These are phyloP conservation scores for Solanum pimpinellifolium DNA, from an alignment of 257 asterid species.

Conservation along the genomic window DNA sequence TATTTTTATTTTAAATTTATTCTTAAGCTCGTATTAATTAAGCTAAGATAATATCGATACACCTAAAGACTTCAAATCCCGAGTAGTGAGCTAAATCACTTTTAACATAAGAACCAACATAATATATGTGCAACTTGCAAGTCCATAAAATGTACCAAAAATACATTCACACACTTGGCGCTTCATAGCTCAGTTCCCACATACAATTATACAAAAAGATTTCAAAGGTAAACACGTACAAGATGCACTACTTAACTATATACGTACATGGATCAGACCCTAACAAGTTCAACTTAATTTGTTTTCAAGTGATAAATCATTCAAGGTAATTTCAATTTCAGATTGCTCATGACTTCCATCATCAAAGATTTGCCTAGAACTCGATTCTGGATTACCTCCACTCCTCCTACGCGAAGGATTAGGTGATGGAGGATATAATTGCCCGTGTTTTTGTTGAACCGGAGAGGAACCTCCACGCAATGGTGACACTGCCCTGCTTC, in stretches of 20 bases:
- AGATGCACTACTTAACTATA: not conserved
- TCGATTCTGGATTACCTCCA: not conserved
- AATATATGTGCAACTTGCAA: not conserved
- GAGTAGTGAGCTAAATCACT: too few relatives aligned
- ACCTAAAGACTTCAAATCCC: too few relatives aligned
- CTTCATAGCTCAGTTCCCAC: not conserved
- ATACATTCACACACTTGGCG: not conserved
- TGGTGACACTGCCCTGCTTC: constrained; percentile 4
- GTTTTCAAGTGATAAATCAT: not conserved
- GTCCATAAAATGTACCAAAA: not conserved
- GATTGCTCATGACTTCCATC: not conserved
- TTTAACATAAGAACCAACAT: too few relatives aligned
- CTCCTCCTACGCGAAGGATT: not conserved
- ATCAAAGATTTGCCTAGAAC: not conserved
- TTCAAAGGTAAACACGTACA: not conserved
- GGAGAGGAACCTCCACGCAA: not conserved
- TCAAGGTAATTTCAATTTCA: not conserved
- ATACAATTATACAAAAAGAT: not conserved
- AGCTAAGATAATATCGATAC: too few relatives aligned
- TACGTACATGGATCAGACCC: not conserved
- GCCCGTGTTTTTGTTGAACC: not conserved
- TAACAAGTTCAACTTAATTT: not conserved
- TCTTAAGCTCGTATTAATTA: too few relatives aligned
- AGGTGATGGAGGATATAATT: not conserved
- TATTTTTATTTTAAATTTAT: too few relatives aligned